These are phyloP conservation scores for Diaporthe amygdali DNA, from an alignment of 2,329 filamentous ascomycete species.

Conservation along the genomic window DNA sequence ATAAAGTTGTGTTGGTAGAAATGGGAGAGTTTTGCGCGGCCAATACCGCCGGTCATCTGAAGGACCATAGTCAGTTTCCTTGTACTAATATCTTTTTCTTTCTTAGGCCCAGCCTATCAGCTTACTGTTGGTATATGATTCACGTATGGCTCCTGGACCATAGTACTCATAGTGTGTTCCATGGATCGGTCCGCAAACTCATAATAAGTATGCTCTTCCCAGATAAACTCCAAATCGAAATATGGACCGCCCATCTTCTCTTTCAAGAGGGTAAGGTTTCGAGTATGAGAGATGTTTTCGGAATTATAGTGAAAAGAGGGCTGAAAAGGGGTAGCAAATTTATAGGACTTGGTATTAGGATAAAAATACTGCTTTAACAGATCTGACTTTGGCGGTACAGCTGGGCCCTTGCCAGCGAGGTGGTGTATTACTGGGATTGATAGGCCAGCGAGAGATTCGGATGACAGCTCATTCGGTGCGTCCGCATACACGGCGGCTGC, in stretches of 20 bases:
- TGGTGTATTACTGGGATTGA: conserved; percentile 19
- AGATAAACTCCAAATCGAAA: conserved; percentile 78
- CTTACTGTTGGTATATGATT: conserved; percentile 75
- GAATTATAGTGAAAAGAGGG: conserved; percentile 30
- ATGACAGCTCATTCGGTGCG: background rate
- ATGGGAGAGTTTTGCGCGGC: conserved; percentile 62
- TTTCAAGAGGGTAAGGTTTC: conserved; percentile 70
- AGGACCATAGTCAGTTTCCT: background rate
- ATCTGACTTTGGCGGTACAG: background rate
- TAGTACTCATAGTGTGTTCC: conserved; percentile 72
- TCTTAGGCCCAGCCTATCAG: background rate
- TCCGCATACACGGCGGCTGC: conserved; percentile 23
- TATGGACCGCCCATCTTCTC: conserved; percentile 64
- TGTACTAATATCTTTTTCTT: too few relatives aligned
- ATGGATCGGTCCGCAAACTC: conserved; percentile 74
- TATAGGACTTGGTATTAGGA: background rate
- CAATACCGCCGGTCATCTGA: conserved; percentile 70
- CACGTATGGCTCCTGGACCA: conserved; percentile 52
- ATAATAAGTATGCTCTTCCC: conserved; percentile 77
- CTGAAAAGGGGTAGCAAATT: conserved; percentile 23
- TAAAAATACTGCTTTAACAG: conserved; percentile 16
- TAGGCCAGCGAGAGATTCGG: background rate
- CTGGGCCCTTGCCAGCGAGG: conserved; percentile 14
- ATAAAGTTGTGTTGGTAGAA: conserved; percentile 81
- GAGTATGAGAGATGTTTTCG: conserved; percentile 63